Percentiles rank a stretch among this genome's conserved stretches.
phyloP scores from a whole-genome alignment of 106 monocot species.

The Platanthera zijinensis region DNA sequence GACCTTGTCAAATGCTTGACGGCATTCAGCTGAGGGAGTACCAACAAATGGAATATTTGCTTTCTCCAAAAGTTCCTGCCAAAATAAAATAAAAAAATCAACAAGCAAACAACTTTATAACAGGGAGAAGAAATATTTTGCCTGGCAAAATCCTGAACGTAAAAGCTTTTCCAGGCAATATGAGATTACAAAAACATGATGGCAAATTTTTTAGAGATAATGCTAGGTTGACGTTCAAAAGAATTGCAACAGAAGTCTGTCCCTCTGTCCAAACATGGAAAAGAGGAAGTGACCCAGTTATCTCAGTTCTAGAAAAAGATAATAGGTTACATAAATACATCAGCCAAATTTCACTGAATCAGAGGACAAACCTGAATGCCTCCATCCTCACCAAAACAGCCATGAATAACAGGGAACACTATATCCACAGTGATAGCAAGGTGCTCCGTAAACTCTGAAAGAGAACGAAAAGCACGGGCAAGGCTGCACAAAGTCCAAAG shows the following conservation, averaged over 20 bases:
- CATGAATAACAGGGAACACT: conserved; percentile 94
- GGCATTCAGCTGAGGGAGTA: conserved; percentile 60
- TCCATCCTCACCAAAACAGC: conserved; percentile 91
- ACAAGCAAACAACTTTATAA: background rate
- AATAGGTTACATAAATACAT: conserved; percentile 1
- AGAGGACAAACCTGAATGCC: conserved; percentile 68
- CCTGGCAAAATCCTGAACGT: background rate
- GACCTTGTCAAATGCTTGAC: conserved; percentile 90
- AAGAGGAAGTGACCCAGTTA: background rate
- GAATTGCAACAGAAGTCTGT: background rate
- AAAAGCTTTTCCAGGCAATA: background rate
- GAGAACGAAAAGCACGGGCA: conserved; percentile 64
- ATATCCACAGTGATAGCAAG: conserved; percentile 69
- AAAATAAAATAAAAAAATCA: conserved; percentile 1
- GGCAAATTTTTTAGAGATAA: background rate
- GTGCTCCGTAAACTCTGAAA: conserved; percentile 63
- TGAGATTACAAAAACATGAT: background rate
- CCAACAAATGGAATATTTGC: conserved; percentile 89
- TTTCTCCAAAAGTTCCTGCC: conserved; percentile 78
- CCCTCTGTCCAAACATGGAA: background rate
- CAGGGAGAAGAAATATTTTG: background rate
- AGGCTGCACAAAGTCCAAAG: conserved; percentile 41
- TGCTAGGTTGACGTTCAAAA: background rate
- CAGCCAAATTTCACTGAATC: background rate
- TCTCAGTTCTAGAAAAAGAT: background rate